A percentile compares a stretch with the other conserved stretches of the same genome.
Evolutionary conservation across 176 grass and related monocot genomes (phyloP).

Genomic region (Melocanna baccifera): DNA sequence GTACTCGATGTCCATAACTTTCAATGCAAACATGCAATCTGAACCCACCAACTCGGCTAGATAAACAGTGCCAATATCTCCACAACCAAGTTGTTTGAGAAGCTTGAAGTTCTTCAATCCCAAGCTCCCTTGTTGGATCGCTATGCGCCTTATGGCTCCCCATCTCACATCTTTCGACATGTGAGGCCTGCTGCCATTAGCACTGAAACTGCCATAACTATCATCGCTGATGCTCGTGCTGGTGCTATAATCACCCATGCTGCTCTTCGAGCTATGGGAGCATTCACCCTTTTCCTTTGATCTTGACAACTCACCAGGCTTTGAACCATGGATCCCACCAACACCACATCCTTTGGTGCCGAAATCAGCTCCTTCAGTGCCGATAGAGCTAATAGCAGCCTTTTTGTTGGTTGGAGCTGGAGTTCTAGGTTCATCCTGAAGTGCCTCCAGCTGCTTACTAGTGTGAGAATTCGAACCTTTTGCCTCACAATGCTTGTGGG

Average conservation of each 20-base stretch:
- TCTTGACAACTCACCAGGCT: constrained; percentile 47
- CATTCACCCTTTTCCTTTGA: constrained; percentile 91
- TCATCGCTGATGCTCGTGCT: constrained; percentile 93
- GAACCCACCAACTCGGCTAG: constrained; percentile 79
- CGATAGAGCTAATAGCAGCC: neutral
- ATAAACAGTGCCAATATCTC: constrained; percentile 98
- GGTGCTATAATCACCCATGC: constrained; percentile 94
- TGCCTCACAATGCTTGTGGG: constrained; percentile 36
- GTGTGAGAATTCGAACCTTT: constrained; percentile 33
- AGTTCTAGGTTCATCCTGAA: constrained; percentile 49
- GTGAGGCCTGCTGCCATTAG: constrained; percentile 77
- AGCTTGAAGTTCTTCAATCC: constrained; percentile 92
- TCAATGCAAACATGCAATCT: constrained; percentile 91
- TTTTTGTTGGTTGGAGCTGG: constrained; percentile 48
- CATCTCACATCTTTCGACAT: constrained; percentile 97
- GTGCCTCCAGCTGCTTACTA: constrained; percentile 28
- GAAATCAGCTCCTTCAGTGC: constrained; percentile 23
- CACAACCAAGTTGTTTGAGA: constrained; percentile 88
- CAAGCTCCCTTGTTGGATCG: constrained; percentile 72
- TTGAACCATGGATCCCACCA: constrained; percentile 30
- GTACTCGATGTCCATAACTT: constrained; percentile 95
- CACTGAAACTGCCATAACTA: constrained; percentile 70
- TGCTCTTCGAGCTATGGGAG: constrained; percentile 95
- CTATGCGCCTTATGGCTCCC: constrained; percentile 62
- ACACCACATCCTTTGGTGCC: constrained; percentile 36